Evolutionary conservation across 2,329 filamentous ascomycete genomes (phyloP).

Genomic region (Penicillium sp.): DNA sequence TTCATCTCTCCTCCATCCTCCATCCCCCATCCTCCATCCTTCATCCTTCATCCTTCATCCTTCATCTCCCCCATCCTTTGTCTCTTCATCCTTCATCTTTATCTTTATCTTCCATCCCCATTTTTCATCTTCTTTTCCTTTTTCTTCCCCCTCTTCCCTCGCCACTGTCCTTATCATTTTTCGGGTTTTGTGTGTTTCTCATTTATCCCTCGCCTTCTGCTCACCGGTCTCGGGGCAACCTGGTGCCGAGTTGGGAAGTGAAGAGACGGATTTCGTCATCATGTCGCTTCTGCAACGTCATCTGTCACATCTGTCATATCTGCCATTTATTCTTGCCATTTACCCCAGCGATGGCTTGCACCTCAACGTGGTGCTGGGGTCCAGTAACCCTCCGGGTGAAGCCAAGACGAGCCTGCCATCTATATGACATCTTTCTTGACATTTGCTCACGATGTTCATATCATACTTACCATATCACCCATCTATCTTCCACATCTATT

Average conservation of each 20-base stretch:
- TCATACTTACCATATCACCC: no score
- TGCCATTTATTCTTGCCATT: not conserved
- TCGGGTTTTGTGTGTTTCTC: not conserved
- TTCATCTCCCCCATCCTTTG: not conserved
- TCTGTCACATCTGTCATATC: no score
- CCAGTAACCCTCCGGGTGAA: conserved; percentile 10
- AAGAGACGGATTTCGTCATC: not conserved
- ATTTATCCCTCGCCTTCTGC: not conserved
- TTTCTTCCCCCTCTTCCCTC: not conserved
- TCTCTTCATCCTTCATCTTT: not conserved
- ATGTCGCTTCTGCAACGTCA: no score
- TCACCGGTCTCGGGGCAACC: not conserved
- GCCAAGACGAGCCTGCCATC: conserved; percentile 13
- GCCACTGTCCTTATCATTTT: not conserved
- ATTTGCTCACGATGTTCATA: no score
- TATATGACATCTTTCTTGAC: no score
- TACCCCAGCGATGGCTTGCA: conserved; percentile 8
- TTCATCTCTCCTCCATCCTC: not conserved
- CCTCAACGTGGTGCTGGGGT: conserved; percentile 17
- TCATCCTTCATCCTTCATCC: not conserved
- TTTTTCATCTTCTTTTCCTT: no score
- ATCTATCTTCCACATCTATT: no score
- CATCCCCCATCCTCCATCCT: not conserved
- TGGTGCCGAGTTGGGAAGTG: not conserved
- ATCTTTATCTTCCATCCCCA: no score